Base-by-base conservation (phyloP, 768 basidiomycete species). In the Mycena olivaceomarginata region DNA sequence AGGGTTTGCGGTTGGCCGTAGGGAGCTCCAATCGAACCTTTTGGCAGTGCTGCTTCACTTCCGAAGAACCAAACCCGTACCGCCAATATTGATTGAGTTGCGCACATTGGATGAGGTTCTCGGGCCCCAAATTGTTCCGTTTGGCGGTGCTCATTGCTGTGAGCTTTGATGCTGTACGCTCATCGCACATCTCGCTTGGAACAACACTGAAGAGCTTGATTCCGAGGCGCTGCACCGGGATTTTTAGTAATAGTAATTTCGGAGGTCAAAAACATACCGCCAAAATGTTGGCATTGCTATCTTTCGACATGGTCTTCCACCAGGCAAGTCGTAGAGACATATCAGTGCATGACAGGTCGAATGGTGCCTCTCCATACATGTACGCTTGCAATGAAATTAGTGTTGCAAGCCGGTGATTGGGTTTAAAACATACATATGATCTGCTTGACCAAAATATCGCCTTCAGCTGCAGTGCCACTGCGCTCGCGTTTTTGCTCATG, bases 61-160 rank as follows among this genome's bases (percentile, higher is more conserved):
- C 70, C 0, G 57, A 6, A 18, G 59, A 46, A 4, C 70, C 70
- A 40, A 62, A 70, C 31, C 70, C 70, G 37, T 70, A 70, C 1
- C 70, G 57, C 70, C 70, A 70, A 51, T 70, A 70, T 40, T 70
- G 70, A 51, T 70, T 70, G 45, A 70, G 60, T 51, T 70, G 70
- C 0, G 70, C 70, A 25, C 60, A 40, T 2, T 62, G 70, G n/a
- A 71, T 15, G 2, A 71, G 62, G 18, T 71, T 71, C 16, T 63
- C 48, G 37, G 70, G 25, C 9, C 60, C 62, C 2, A 71, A 48
- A 25, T 62, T 62, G 62, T 71, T 71, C 16, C 46, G 59, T 25
- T 51, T 64, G 0, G 70, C 62, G 1, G 62, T 71, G 60, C 62
- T 64, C 70, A 51, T 53, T 4, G 70, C 70, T 8, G 70, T 71